These are phyloP conservation scores for Heterobasidion irregulare DNA, from an alignment of 1,284 basidiomycete genomes.

Conservation along the genomic window DNA sequence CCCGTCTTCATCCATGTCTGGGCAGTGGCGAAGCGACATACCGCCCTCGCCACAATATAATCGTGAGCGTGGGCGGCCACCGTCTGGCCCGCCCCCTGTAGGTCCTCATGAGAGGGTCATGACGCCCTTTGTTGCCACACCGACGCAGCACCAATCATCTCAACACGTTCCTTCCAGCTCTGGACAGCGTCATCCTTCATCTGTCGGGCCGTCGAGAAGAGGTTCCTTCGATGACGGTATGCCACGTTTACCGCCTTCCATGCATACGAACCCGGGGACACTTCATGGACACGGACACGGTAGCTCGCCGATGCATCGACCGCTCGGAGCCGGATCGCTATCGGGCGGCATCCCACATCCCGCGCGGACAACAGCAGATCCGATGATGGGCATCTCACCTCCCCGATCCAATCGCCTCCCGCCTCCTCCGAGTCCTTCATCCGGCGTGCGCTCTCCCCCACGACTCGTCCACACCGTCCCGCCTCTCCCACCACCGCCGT, in stretches of 20 bases:
- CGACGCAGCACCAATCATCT: conserved; percentile 22
- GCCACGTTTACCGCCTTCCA: not conserved
- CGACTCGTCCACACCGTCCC: not conserved
- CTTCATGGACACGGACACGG: not conserved
- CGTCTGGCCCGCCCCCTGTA: conserved; percentile 25
- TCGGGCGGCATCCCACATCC: not conserved
- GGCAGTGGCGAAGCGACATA: conserved; percentile 10
- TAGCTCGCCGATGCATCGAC: not conserved
- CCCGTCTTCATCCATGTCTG: not conserved
- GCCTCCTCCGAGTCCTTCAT: not conserved
- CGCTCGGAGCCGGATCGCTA: not conserved
- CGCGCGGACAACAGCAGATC: not conserved
- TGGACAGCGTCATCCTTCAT: conserved; percentile 17
- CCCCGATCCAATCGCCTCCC: not conserved
- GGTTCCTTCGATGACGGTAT: conserved; percentile 18
- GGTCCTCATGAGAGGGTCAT: conserved; percentile 25
- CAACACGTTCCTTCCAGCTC: conserved; percentile 13
- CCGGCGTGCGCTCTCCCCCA: not conserved
- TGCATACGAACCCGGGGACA: not conserved
- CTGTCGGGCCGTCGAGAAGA: conserved; percentile 19
- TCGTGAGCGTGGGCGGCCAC: conserved; percentile 10
- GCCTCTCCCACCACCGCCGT: conserved; percentile 4
- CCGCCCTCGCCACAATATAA: conserved; percentile 9
- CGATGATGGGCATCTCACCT: not conserved
- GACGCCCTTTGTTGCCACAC: conserved; percentile 44